Base-by-base conservation (phyloP, 371 early-diverging fungal genomes). In the Mucor irregularis region DNA sequence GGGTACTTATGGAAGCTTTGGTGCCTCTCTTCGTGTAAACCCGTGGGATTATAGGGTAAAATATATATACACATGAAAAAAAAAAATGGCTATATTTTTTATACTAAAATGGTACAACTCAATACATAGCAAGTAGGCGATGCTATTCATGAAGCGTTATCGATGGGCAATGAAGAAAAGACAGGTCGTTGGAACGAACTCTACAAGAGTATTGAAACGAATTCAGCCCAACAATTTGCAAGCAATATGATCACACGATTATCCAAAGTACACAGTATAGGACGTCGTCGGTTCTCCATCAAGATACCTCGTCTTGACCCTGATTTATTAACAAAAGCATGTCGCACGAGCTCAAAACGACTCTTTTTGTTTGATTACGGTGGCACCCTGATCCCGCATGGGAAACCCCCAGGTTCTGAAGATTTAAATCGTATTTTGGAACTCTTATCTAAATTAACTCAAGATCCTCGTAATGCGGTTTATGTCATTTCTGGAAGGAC, bases 1-100 rank as follows among this genome's bases (percentile, higher is more conserved):
- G 0, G 99, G 96, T 21, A 94, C 98, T 0, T 90, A 94, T 62
- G 92, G 95, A 16, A 91, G 90, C 30, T 89, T 99, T 44, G 90
- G 92, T 33, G 90, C 93, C 7, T 90, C 92, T 22, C 60, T 97
- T 19, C 79, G 88, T 31, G 86, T 94, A 48, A 96, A 98, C 69
- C 93, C 95, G 21, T 96, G 93, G 95, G 89, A 93, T 71, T 82
- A 85, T 62, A 61, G 66, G 64, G 67, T 64, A 62, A 47, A 43
- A 7, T 33, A 38, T 4, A 17, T 19, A 6, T 29, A 33, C 11
- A 29, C 34, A n/a, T 48, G 6, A 46, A 48, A 5, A 19, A 40
- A 35, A 30, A 31, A 0, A 40, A 47, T 11, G 2, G 11, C 21
- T 48, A 17, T 19, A 30, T 24, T 13, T 21, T 24, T n/a, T 25